These are phyloP conservation scores for Daldinia vernicosa DNA, from an alignment of 495 filamentous ascomycete genomes.

Conservation along the genomic window DNA sequence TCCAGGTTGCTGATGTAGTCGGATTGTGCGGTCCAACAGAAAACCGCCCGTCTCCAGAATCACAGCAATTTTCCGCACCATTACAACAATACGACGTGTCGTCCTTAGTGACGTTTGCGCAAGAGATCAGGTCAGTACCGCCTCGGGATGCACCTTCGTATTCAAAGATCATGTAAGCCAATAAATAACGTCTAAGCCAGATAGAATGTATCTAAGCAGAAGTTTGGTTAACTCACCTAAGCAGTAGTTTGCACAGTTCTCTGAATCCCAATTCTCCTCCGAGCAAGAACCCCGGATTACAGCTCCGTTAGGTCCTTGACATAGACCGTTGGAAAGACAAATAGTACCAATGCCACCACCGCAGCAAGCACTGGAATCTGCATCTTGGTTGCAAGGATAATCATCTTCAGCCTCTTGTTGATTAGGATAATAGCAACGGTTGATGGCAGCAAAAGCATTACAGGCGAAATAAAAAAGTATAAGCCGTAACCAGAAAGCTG, in stretches of 20 bases:
- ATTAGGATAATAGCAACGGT: slow-evolving; percentile 1
- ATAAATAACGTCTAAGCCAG: neutral
- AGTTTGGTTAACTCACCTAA: neutral
- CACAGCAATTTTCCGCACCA: slow-evolving; percentile 3
- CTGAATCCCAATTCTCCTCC: neutral
- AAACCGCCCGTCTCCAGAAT: slow-evolving; percentile 5
- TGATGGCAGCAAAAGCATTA: neutral
- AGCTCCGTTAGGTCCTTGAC: slow-evolving; percentile 5
- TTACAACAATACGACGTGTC: slow-evolving; percentile 8
- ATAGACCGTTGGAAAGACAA: slow-evolving; percentile 6
- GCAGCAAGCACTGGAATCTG: neutral
- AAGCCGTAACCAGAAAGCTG: neutral
- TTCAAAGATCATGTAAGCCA: neutral
- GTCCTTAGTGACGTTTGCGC: slow-evolving; percentile 3
- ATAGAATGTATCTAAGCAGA: neutral
- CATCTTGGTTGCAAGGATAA: neutral
- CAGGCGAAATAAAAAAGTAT: neutral
- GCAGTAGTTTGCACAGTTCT: neutral
- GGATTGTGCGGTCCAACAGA: slow-evolving; percentile 3
- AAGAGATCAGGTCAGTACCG: neutral
- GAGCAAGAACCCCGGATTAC: slow-evolving; percentile 6
- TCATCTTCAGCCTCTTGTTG: neutral
- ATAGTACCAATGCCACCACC: neutral
- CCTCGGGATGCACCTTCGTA: neutral
- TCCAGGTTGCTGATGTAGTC: slow-evolving; percentile 1